These are phyloP conservation scores for Sphenostylis stenocarpa DNA, from an alignment of 306 rosid genomes.

Conservation along the genomic window DNA sequence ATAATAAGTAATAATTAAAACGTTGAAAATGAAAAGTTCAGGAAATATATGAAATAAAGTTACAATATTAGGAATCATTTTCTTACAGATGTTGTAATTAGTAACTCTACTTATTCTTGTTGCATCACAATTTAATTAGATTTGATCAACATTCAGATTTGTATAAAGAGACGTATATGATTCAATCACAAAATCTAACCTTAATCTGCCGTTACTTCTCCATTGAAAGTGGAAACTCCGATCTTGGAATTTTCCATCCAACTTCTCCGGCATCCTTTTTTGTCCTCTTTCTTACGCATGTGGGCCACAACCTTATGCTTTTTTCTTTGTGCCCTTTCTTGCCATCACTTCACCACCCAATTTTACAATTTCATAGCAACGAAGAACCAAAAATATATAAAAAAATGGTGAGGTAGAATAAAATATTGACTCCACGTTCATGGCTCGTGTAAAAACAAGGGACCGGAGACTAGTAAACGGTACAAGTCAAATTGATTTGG, in stretches of 20 bases:
- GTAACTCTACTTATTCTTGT: too few relatives aligned
- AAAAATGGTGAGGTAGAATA: neutral
- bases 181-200: too few relatives aligned
- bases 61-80: too few relatives aligned
- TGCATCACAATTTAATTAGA: too few relatives aligned
- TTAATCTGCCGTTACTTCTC: neutral
- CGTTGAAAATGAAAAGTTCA: too few relatives aligned
- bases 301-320: neutral
- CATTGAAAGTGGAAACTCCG: neutral
- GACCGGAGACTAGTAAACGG: neutral
- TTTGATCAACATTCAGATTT: too few relatives aligned
- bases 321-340: neutral
- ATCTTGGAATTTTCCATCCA: slow-evolving; percentile 21
- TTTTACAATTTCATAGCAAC: neutral
- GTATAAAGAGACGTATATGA: too few relatives aligned
- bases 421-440: neutral
- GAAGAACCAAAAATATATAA: neutral
- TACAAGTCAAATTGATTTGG: slow-evolving; percentile 36
- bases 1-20: too few relatives aligned
- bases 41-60: too few relatives aligned
- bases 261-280: neutral
- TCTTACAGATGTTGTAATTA: too few relatives aligned
- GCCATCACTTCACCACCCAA: neutral
- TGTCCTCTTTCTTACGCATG: neutral
- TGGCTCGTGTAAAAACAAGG: slow-evolving; percentile 14